These are phyloP conservation scores for Candida vaughaniae DNA, from an alignment of 805 yeast species.

Conservation along the genomic window DNA sequence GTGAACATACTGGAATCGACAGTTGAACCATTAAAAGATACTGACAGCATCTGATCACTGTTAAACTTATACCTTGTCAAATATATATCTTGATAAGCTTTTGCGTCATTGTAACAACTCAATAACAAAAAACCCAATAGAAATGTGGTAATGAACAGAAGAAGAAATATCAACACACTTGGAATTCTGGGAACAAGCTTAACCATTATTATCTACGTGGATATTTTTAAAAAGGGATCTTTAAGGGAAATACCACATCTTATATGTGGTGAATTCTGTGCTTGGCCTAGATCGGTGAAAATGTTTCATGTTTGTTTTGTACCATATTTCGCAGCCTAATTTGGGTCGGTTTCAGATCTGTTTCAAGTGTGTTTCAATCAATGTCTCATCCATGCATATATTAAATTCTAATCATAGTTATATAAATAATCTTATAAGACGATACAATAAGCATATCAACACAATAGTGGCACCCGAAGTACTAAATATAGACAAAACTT, in stretches of 20 bases:
- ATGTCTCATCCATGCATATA: too few relatives aligned
- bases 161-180: conserved; percentile 30
- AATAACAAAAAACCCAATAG: conserved; percentile 54
- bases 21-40: conserved; percentile 11
- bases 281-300: too few relatives aligned
- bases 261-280: too few relatives aligned
- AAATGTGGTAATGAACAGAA: conserved; percentile 49
- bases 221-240: too few relatives aligned
- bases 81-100: conserved; percentile 49
- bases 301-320: too few relatives aligned
- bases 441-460: conserved; percentile 4
- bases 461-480: conserved; percentile 12
- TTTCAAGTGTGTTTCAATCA: not conserved
- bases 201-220: conserved; percentile 7
- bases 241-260: too few relatives aligned
- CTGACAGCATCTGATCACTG: conserved; percentile 18
- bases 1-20: conserved; percentile 28
- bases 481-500: conserved; percentile 14
- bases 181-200: conserved; percentile 13
- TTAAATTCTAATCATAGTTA: not conserved
- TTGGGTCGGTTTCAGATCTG: conserved; percentile 5
- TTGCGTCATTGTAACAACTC: conserved; percentile 47
- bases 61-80: conserved; percentile 51
- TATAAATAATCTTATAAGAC: not conserved
- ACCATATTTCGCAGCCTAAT: conserved; percentile 1